phyloP scores from a whole-genome alignment of 202 grass and related monocot genomes.

The Schoenoplectus triqueter region DNA sequence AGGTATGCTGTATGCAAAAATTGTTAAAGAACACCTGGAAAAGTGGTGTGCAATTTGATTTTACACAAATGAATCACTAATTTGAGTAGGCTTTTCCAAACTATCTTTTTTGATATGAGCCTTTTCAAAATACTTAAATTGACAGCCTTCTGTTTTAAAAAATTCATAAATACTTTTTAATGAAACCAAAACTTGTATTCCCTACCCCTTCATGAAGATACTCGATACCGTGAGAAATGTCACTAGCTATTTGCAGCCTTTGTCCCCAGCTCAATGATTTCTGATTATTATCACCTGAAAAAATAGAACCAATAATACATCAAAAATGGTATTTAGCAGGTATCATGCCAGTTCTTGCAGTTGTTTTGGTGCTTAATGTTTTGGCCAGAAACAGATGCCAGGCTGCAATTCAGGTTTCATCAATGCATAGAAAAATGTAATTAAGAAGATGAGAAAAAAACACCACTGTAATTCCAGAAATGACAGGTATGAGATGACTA shows the following conservation, averaged over 20 bases:
- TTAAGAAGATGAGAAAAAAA: conserved; percentile 1
- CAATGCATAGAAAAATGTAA: not conserved
- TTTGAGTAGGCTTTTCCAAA: not conserved
- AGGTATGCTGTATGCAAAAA: not conserved
- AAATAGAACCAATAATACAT: conserved; percentile 28
- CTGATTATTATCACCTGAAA: conserved; percentile 71
- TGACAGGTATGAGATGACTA: conserved; percentile 6
- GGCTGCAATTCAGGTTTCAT: not conserved
- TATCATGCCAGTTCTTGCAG: not conserved
- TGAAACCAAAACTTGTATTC: conserved; percentile 18
- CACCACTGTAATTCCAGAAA: not conserved
- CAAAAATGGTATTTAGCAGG: not conserved
- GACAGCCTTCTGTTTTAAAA: not conserved
- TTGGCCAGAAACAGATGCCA: not conserved
- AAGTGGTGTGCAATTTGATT: not conserved
- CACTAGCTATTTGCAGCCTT: conserved; percentile 88
- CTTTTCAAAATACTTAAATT: not conserved
- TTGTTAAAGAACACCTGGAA: not conserved
- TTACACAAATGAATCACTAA: not conserved
- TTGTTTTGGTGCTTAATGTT: conserved; percentile 9
- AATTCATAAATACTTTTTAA: not conserved
- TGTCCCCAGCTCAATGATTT: conserved; percentile 79
- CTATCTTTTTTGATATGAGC: not conserved
- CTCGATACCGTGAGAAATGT: conserved; percentile 93
- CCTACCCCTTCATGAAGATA: conserved; percentile 99